Base-by-base conservation (phyloP, 164 flowering plant genomes). In the Vitis rotundifolia region DNA sequence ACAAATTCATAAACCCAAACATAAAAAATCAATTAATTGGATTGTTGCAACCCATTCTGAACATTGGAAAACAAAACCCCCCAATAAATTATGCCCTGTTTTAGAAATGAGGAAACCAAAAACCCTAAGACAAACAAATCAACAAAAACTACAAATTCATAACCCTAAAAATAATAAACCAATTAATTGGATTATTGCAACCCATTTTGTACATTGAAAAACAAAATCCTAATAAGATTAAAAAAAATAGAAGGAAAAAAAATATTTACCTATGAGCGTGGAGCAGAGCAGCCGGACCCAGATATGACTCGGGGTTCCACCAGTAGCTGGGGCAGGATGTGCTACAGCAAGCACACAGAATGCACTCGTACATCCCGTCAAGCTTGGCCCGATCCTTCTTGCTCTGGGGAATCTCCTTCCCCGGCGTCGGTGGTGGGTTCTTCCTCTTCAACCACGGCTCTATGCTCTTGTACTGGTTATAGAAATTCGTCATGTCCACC, bases 401-500 rank as follows among this genome's bases (percentile, higher is more conserved):
- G 64, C 86, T 87, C 89, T 96, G 98, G 68, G 37, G 79, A 61
- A 86, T 79, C 91, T 96, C 98, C 82, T 92, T 91, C 67, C 94
- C 97, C 0, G 76, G 53, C n/a, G 10, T 77, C 31, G 76, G 61
- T 44, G 90, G 67, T 8, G 86, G 81, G 47, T 0, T 88, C 86
- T 93, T 96, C 82, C 98, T 73, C 94, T 96, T 96, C 81, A 96
- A 72, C 99, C 99, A 96, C 51, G 99, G 98, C 88, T 96, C 99
- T 19, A 96, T 92, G 63, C 97, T 90, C 90, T 93, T 93, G 63
- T 96, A 96, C 94, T 96, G 99, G 28, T 89, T 91, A 60, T 96
- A 96, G 67, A 96, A 96, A 67, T 96, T 91, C 3, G 99, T 96
- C 98, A 96, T 91, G 68, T 96, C 99, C 66, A 96, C 99, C 37